Base-by-base conservation (phyloP, 345 rosid genomes). In the Melastoma malabathricum region DNA sequence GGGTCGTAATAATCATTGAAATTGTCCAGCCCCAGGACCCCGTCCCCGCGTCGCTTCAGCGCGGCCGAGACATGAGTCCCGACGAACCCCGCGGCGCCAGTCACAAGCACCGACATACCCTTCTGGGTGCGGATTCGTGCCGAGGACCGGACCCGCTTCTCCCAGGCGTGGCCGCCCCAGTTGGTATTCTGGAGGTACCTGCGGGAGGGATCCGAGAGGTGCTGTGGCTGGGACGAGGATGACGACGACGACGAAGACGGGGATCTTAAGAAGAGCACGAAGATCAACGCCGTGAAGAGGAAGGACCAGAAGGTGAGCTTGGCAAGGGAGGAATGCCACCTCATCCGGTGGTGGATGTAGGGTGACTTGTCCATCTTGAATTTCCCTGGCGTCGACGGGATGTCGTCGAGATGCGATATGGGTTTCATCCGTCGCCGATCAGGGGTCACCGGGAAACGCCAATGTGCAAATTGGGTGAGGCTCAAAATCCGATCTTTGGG, bases 321-420 rank as follows among this genome's bases (percentile, higher is more conserved):
- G 19, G 76, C 76, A n/a, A 75, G 62, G 3, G 90, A 81, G 2
- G 86, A 77, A 57, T 86, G 97, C 74, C 83, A 78, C 59, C 94
- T 65, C 54, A 73, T 34, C 41, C 41, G 41, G 41, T 34, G 75
- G 58, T 65, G 63, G 2, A 68, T 44, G 66, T 75, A 83, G 0
- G 89, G 68, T 8, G 94, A 77, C 68, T 83, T 89, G 18, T 89
- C 97, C 81, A 89, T 86, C 86, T 89, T 89, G 88, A 89, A 86
- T 58, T 89, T 89, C 41, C 94, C 97, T 1, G 93, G 88, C 31
- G 95, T 85, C 38, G 95, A 85, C 9, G 97, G 95, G 50, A 60
- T 75, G 67, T 86, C 64, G 56, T 89, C 89, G 64, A 74, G 93
- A 64, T 82, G 89, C 17, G 94, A 83, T 83, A 80, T 82, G 71